Conservation (phyloP, 208 protist genomes). For the Novymonas esmeraldas region DNA sequence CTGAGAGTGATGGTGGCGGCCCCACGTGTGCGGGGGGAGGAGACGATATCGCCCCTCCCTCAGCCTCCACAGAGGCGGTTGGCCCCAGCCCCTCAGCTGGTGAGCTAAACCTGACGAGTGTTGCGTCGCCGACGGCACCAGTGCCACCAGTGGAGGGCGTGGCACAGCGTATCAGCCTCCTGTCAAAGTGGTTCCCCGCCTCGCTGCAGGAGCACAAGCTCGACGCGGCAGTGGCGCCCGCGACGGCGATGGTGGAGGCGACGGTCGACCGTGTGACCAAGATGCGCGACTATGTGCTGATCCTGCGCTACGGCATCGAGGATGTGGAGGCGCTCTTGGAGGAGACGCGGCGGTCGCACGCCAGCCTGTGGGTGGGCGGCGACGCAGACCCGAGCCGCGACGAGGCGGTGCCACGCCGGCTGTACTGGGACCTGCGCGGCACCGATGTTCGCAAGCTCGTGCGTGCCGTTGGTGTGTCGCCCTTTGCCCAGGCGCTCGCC, state of each 20-base stretch:
- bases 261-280: constrained; percentile 54
- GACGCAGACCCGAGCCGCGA: neutral
- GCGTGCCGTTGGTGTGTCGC: neutral
- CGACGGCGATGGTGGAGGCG: constrained; percentile 38
- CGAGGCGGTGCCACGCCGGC: neutral
- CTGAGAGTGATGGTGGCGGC: neutral
- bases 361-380: neutral
- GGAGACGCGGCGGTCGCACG: constrained; percentile 13
- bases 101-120: constrained; percentile 13
- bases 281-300: constrained; percentile 64
- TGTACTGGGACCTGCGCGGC: constrained; percentile 20
- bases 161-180: constrained; percentile 37
- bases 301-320: constrained; percentile 63
- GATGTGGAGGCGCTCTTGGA: constrained; percentile 49
- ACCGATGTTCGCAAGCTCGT: constrained; percentile 14
- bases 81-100: neutral
- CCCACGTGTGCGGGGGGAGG: neutral
- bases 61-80: no score
- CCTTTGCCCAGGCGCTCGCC: constrained; percentile 20
- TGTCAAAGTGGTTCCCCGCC: constrained; percentile 81
- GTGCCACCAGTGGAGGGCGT: constrained; percentile 23
- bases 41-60: no score
- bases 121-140: constrained; percentile 20
- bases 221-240: constrained; percentile 50
- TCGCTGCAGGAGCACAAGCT: constrained; percentile 65